Conservation (phyloP, 768 basidiomycete genomes). For the Tricholoma hemisulphureum region DNA sequence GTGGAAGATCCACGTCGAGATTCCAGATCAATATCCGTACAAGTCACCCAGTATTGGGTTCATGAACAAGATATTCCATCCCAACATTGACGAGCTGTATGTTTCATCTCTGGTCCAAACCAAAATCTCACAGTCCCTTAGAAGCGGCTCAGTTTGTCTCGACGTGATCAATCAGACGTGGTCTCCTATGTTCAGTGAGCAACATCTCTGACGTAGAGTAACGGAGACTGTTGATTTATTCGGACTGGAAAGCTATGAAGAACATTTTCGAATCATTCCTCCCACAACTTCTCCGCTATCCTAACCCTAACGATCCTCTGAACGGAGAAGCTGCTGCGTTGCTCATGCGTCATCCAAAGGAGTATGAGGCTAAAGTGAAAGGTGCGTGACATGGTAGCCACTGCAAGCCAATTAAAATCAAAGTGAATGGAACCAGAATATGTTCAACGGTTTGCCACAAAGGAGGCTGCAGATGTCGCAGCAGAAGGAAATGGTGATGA, state of each 20-base stretch:
- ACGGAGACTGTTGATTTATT: background rate
- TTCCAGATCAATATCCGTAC: conserved; percentile 98
- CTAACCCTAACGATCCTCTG: conserved; percentile 96
- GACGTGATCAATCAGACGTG: conserved; percentile 99
- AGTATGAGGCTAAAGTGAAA: conserved; percentile 93
- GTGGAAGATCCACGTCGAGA: conserved; percentile 99
- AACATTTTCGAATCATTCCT: conserved; percentile 99
- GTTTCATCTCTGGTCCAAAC: conserved; percentile 26
- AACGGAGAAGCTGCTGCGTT: conserved; percentile 98
- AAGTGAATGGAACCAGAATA: conserved; percentile 66
- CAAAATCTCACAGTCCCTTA: conserved; percentile 30
- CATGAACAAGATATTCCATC: conserved; percentile 99
- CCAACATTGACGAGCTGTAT: conserved; percentile 98
- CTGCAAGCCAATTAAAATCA: no score
- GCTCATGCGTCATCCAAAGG: conserved; percentile 95
- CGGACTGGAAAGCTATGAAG: conserved; percentile 76
- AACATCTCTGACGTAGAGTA: background rate
- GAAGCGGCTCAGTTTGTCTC: conserved; percentile 96
- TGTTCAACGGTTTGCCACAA: conserved; percentile 91
- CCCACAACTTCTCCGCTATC: conserved; percentile 94
- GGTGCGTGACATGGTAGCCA: conserved; percentile 42
- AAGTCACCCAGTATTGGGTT: conserved; percentile 99
- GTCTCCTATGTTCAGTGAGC: conserved; percentile 99
- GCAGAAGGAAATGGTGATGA: conserved; percentile 61
- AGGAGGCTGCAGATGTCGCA: conserved; percentile 82